Conservation (phyloP, 1,284 basidiomycete species). For the Thecaphora thlaspeos region DNA sequence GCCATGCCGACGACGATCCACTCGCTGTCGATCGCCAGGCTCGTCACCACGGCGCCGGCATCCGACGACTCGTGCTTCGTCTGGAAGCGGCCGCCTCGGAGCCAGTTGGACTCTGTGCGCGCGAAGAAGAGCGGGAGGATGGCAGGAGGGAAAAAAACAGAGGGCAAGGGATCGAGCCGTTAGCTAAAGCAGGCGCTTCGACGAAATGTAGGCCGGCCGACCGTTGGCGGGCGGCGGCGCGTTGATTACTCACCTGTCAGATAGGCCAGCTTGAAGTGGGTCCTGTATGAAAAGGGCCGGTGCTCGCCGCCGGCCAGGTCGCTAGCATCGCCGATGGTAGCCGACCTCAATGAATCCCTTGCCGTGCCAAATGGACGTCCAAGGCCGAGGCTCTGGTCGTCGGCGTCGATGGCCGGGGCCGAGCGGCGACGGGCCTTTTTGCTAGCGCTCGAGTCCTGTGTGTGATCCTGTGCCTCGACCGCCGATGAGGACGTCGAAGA, state of each 20-base stretch:
- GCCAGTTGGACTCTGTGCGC: constrained; percentile 73
- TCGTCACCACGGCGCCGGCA: constrained; percentile 74
- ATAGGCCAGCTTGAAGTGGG: constrained; percentile 75
- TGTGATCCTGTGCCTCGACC: background rate
- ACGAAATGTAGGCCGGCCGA: too few relatives aligned
- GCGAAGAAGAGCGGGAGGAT: too few relatives aligned
- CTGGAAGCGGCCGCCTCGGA: constrained; percentile 73
- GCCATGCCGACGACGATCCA: constrained; percentile 89
- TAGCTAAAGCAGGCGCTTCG: too few relatives aligned
- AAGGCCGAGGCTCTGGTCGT: constrained; percentile 7
- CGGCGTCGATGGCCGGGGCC: constrained; percentile 2
- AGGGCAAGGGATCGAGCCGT: too few relatives aligned
- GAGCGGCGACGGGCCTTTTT: constrained; percentile 10
- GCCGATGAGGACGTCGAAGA: too few relatives aligned
- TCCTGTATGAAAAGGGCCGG: constrained; percentile 65
- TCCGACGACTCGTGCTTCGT: constrained; percentile 69
- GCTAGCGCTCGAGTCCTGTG: background rate
- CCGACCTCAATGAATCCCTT: constrained; percentile 7
- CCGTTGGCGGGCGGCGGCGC: too few relatives aligned
- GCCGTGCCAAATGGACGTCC: background rate
- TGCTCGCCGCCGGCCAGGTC: background rate
- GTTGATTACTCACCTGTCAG: constrained; percentile 66
- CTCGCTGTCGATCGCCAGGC: constrained; percentile 77
- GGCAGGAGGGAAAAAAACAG: background rate
- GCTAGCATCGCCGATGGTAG: constrained; percentile 7